A percentile compares a stretch with the other conserved stretches of the same genome.
phyloP scores from a whole-genome alignment of 495 filamentous ascomycete species.

The Elasticomyces elasticus region DNA sequence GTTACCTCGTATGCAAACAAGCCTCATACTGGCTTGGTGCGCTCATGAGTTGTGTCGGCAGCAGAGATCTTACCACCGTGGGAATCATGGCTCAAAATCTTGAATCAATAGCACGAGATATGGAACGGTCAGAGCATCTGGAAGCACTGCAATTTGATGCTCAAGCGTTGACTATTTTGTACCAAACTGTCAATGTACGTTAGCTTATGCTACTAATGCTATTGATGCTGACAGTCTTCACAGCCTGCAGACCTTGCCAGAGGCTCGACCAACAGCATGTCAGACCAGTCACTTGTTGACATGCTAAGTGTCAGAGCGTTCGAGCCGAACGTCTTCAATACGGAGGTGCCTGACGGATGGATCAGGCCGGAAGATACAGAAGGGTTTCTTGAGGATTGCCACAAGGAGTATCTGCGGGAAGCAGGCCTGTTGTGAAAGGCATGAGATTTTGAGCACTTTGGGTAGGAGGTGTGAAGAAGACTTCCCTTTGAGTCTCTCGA shows the following conservation, averaged over 20 bases:
- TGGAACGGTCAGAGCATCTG: neutral
- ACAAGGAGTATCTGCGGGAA: neutral
- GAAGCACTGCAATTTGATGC: no score
- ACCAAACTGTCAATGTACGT: no score
- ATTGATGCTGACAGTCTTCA: neutral
- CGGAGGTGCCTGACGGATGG: neutral
- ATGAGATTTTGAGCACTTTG: no score
- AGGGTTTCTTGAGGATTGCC: neutral
- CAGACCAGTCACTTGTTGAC: neutral
- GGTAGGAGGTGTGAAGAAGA: no score
- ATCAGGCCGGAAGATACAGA: neutral
- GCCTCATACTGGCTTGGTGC: neutral
- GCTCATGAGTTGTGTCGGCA: neutral
- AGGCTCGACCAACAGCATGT: neutral
- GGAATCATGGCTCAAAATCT: neutral
- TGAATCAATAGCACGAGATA: neutral
- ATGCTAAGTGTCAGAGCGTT: neutral
- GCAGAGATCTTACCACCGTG: neutral
- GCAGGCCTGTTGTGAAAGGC: neutral
- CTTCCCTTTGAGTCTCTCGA: no score
- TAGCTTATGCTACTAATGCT: no score
- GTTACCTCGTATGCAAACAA: neutral
- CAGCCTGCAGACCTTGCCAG: neutral
- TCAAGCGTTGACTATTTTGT: no score
- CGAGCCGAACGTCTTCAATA: neutral